A percentile compares a stretch with the other conserved stretches of the same genome.
Conservation (phyloP, 2,329 filamentous ascomycete genomes). For the Colletotrichum caudatum region DNA sequence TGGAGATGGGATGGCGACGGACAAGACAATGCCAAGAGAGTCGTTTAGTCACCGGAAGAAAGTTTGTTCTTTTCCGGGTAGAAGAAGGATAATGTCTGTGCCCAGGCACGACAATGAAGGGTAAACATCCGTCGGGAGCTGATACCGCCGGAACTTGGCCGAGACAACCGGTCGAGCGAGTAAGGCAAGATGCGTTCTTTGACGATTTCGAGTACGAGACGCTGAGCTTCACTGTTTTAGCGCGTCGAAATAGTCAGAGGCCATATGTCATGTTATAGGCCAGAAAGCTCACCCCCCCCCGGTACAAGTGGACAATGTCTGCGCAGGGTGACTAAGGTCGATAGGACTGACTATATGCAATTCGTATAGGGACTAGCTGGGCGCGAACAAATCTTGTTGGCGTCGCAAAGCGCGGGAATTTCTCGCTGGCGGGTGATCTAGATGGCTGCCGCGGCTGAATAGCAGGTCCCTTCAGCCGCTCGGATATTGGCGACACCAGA, state of each 20-base stretch:
- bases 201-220: neutral
- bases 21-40: slow-evolving; percentile 5
- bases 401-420: neutral
- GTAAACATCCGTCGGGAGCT: slow-evolving; percentile 3
- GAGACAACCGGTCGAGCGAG: neutral
- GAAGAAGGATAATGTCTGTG: neutral
- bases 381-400: neutral
- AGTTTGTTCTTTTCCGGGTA: neutral
- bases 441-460: slow-evolving; percentile 22
- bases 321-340: slow-evolving; percentile 1
- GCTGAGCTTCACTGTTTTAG: neutral
- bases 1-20: neutral
- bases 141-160: slow-evolving; percentile 3
- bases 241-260: neutral
- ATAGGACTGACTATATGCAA: neutral
- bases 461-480: slow-evolving; percentile 21
- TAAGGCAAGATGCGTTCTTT: neutral
- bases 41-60: neutral
- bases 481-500: slow-evolving; percentile 4
- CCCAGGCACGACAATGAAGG: neutral
- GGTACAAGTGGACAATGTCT: neutral
- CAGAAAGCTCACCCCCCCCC: neutral
- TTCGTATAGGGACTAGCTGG: neutral
- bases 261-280: neutral
- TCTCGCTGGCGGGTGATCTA: slow-evolving; percentile 19